Base-by-base conservation (phyloP, 177 flowering plant species). In the Vitis hybrid region DNA sequence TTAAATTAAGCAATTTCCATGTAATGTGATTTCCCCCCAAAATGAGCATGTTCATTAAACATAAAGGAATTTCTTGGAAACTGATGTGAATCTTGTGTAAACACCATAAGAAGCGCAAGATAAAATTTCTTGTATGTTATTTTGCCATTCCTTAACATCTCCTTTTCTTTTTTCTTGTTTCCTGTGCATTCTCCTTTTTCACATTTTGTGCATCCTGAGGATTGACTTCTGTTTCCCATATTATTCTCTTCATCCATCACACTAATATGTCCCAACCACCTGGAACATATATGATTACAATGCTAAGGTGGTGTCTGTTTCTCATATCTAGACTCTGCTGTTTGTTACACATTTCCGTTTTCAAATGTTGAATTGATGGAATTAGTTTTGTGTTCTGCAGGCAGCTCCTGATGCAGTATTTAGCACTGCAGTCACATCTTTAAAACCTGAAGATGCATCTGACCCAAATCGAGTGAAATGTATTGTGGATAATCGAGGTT, bases 381-480 rank as follows among this genome's bases (percentile, higher is more conserved):
- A 39, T 39, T 51, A 17, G 7, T 11, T 39, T 21, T 12, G 14
- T 54, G 21, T 11, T 45, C 11, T 83, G 76, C 81, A 93, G 98
- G 84, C 84, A 73, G 86, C 97, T 63, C 97, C 97, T 56, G 99
- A 91, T 85, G 97, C 98, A 70, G 97, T 95, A 26, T 93, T 93
- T 75, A 95, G 99, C 85, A 95, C 99, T 60, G 99, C 97, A 21
- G 98, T 91, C 34, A 93, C 98, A 67, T 80, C 98, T 34, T 79
- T 93, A 66, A 91, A 84, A 75, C 89, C 96, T 65, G 96, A 91
- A 81, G 95, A 95, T 85, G 96, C 88, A 55, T 72, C 72, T 72
- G 97, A 95, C 82, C 90, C 97, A 51, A 95, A 93, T 77, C 81
- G 98, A 65, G 98, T 94, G 69, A 95, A 95, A 79, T 95, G 98